Evolutionary conservation across 2,329 filamentous ascomycete genomes (phyloP), one percentile per base, ranked within the genome.

Genomic region (Verticillium isaacii): DNA sequence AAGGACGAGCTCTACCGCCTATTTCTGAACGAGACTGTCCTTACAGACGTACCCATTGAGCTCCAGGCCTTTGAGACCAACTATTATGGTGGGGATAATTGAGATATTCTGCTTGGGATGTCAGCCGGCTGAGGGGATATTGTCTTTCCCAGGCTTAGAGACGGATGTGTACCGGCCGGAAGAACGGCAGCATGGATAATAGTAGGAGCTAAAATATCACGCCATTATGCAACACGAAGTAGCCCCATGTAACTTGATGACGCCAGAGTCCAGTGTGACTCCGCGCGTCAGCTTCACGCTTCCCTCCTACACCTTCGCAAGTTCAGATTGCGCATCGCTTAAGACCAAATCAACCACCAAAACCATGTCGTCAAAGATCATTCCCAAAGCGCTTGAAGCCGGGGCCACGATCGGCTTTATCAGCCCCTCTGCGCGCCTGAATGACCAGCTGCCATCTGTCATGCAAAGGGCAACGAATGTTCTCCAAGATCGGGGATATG

Each of bases 371-470:
- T 17, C 54, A 32, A 68, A 63, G 9, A 66, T 72, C 4, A 36
- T 65, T 5, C 67, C 71, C 2, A 70, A 70, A 41, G 66, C 68
- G 3, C 67, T 79, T 0, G 50, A 70, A 61, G 70, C 72, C 0
- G 75, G 75, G 29, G 73, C 64, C 1, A 79, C 74, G 8, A 75
- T 79, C 11, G 77, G 72, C 2, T 74, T 76, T 61, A 67, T 79
- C 56, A 78, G 76, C 1, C 77, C 77, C 12, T 79, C 77, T 0
- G 65, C 67, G 5, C 75, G 77, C 5, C 65, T 78, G 9, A 77
- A 78, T 61, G 58, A 71, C 34, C 5, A 60, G 15, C 52, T 72
- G 5, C 71, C 75, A 0, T 62, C 54, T 1, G 68, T 71, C 12
- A 64, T 78, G 45, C 25, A 66, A 3, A 71, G 76, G 5, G 75